Evolutionary conservation across 2,329 filamentous ascomycete species (phyloP).

Genomic region (Elsinoe ampelina): DNA sequence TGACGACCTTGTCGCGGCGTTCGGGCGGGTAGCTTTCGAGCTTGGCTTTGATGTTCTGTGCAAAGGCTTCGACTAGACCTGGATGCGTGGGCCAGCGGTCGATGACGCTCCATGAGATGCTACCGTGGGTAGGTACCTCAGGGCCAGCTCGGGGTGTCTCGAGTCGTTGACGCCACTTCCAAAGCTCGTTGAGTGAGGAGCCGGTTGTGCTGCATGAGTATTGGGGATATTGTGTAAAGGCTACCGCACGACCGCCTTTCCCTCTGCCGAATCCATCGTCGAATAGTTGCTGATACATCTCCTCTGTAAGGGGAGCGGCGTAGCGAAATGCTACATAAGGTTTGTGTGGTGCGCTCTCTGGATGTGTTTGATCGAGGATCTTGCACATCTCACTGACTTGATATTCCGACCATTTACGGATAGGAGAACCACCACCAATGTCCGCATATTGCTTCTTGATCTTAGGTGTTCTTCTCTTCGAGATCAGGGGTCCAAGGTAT

Average conservation of each 20-base stretch:
- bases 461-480: conserved; percentile 80
- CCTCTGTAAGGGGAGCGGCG: conserved; percentile 83
- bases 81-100: conserved; percentile 93
- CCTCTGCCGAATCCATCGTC: conserved; percentile 85
- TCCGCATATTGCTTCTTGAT: conserved; percentile 92
- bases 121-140: conserved; percentile 47
- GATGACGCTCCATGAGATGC: conserved; percentile 93
- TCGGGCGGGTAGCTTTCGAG: conserved; percentile 77
- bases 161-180: conserved; percentile 88
- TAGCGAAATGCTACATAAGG: conserved; percentile 97
- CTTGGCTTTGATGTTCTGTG: conserved; percentile 80
- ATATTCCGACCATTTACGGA: conserved; percentile 95
- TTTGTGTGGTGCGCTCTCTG: conserved; percentile 90
- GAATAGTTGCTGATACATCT: conserved; percentile 77
- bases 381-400: conserved; percentile 96
- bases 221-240: conserved; percentile 96
- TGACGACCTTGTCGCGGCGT: conserved; percentile 65
- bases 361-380: conserved; percentile 80
- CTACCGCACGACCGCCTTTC: conserved; percentile 84
- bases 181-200: conserved; percentile 90
- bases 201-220: conserved; percentile 98
- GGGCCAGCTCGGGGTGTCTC: conserved; percentile 61
- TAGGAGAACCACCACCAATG: conserved; percentile 95
- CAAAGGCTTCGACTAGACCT: conserved; percentile 84
- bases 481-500: conserved; percentile 83